A percentile compares a stretch with the other conserved stretches of the same genome.
phyloP scores from a whole-genome alignment of 2,329 filamentous ascomycete genomes.

The Ceratocystiopsis minuta region DNA sequence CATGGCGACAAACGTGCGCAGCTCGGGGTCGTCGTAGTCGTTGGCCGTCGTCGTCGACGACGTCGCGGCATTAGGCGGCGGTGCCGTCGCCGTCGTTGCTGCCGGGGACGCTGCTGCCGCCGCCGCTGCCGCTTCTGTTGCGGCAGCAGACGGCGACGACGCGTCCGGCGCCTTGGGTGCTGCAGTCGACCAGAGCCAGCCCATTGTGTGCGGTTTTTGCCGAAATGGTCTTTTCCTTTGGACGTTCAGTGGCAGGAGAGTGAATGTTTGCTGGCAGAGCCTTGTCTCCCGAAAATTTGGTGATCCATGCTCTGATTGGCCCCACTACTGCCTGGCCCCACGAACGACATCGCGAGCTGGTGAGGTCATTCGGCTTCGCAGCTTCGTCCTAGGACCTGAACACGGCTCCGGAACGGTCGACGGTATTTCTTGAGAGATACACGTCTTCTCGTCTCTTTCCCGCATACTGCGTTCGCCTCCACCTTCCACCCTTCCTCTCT shows the following conservation, averaged over 20 bases:
- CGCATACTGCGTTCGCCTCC: not conserved
- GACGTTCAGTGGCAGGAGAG: too few species aligned
- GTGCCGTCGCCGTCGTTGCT: not conserved
- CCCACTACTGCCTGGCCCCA: too few species aligned
- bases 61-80: not conserved
- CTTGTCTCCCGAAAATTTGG: too few species aligned
- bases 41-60: not conserved
- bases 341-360: too few species aligned
- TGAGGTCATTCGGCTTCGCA: too few species aligned
- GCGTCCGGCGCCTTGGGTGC: slow-evolving; percentile 12
- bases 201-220: slow-evolving; percentile 24
- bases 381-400: too few species aligned
- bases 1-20: slow-evolving; percentile 35
- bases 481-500: too few species aligned
- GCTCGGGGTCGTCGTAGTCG: slow-evolving; percentile 20
- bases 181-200: slow-evolving; percentile 41
- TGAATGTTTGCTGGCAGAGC: too few species aligned
- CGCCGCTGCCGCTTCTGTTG: slow-evolving; percentile 2
- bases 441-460: not conserved
- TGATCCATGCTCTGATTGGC: too few species aligned
- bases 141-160: slow-evolving; percentile 3
- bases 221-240: too few species aligned
- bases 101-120: slow-evolving; percentile 4
- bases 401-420: too few species aligned
- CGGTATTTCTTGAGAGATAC: too few species aligned